Base-by-base conservation (phyloP, 495 filamentous ascomycete genomes). In the Penicillium verhagenii region DNA sequence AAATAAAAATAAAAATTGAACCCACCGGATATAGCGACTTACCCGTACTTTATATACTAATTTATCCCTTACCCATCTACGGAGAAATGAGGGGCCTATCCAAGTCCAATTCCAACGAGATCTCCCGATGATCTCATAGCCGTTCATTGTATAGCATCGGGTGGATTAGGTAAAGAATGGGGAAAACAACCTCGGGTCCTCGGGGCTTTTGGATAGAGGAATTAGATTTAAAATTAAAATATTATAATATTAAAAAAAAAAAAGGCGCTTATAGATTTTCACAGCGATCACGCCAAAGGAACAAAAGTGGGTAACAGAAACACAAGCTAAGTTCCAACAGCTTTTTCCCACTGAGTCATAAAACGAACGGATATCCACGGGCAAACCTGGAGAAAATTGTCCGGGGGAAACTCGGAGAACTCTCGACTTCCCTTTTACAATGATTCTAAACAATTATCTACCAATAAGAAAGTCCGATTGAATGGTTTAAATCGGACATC, bases 351-450 rank as follows among this genome's bases (percentile, higher is more conserved):
- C 3, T 8, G 21, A 10, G 28, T n/a, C 44, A 46, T 28, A 21
- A 18, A 31, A 26, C 19, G 7, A 21, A 47, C 63, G 63, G 63
- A 56, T 66, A 66, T 58, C 47, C 48, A 37, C 63, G 63, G 63
- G 54, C 53, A 63, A 60, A 54, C 47, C 26, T 40, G 20, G 28
- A 33, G 31, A 28, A n/a, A 11, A 8, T 31, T 31, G 19, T 23
- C 47, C 63, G 63, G 63, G 57, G 54, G 47, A 66, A 54, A 60
- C 52, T 66, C 63, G 63, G 63, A 60, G 60, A 66, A 66, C 63
- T 60, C 54, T 66, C 63, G 56, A 55, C n/a, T n/a, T n/a, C n/a
- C n/a, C n/a, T n/a, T n/a, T n/a, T n/a, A n/a, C n/a, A n/a, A n/a
- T n/a, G n/a, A n/a, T n/a, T n/a, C n/a, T n/a, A n/a, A n/a, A n/a